Base-by-base conservation (phyloP, 768 basidiomycete genomes). In the Suillus tomentosus region DNA sequence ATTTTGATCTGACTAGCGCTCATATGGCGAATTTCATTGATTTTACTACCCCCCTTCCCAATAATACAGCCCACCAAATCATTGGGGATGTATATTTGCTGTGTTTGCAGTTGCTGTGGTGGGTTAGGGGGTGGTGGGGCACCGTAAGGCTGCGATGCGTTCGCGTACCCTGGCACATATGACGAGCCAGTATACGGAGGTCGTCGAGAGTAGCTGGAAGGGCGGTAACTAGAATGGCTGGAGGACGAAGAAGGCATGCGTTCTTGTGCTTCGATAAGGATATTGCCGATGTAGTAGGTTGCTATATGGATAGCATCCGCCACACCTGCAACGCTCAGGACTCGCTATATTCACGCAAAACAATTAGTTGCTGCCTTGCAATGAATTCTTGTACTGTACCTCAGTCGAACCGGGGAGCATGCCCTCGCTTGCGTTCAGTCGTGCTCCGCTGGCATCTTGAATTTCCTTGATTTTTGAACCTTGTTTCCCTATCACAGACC, bases 331-430 rank as follows among this genome's bases (percentile, higher is more conserved):
- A 99, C 96, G 69, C 95, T 97, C 60, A 99, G 85, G 31, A 99
- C 95, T 63, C 97, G 94, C 96, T 98, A 74, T 17, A 61, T 65
- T 67, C 45, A 67, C 59, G 65, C 65, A 65, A 68, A 69, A 62
- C 22, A 53, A 59, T 61, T 40, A 63, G 55, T 70, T 69, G 51
- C 59, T 55, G 64, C 11, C n/a, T 37, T 27, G 40, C 45, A 22
- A 43, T 61, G 17, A 45, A 34, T 17, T 61, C 34, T 40, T 55
- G 48, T 43, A 40, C 45, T 82, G 70, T 73, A 96, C 96, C 90
- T 99, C 97, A 24, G 96, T 99, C n/a, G 95, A 97, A 17, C 97
- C 97, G 2, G 97, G 96, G 37, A 99, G 84, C 96, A 99, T 97
- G 60, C 95, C 92, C 78, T 99, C 97, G 72, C 92, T 95, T 24